These are phyloP conservation scores for Neurospora sp. DNA, from an alignment of 495 filamentous ascomycete species.

Conservation along the genomic window DNA sequence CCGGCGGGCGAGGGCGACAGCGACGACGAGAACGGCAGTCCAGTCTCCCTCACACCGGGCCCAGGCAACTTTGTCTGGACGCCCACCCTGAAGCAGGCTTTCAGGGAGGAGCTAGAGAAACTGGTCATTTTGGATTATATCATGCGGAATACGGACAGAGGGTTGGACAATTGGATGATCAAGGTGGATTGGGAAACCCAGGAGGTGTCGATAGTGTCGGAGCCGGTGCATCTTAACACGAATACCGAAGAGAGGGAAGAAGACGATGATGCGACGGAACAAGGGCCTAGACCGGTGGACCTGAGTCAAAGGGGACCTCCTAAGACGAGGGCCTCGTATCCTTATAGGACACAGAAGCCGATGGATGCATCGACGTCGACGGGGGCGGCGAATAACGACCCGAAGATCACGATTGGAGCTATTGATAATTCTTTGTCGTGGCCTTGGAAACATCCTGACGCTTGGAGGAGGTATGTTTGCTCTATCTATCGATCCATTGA, in stretches of 20 bases:
- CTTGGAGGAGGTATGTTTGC: slow-evolving; percentile 46
- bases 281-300: slow-evolving; percentile 50
- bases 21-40: slow-evolving; percentile 41
- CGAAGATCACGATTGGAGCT: slow-evolving; percentile 70
- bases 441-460: slow-evolving; percentile 99
- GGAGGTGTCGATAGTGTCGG: slow-evolving; percentile 73
- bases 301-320: slow-evolving; percentile 35
- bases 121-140: slow-evolving; percentile 97
- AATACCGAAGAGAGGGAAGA: slow-evolving; percentile 37
- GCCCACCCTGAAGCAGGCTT: slow-evolving; percentile 75
- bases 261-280: slow-evolving; percentile 44
- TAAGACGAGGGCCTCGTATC: slow-evolving; percentile 42
- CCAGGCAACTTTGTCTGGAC: slow-evolving; percentile 72
- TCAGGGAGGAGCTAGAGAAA: slow-evolving; percentile 93
- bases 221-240: slow-evolving; percentile 61
- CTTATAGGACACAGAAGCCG: slow-evolving; percentile 69
- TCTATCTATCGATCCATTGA: not conserved
- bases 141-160: slow-evolving; percentile 97
- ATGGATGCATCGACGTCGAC: slow-evolving; percentile 68
- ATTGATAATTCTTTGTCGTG: slow-evolving; percentile 98
- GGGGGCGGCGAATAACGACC: slow-evolving; percentile 42
- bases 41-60: slow-evolving; percentile 24
- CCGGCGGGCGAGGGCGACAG: slow-evolving; percentile 63
- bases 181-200: slow-evolving; percentile 79
- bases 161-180: slow-evolving; percentile 99